These are phyloP conservation scores for Quillaja saponaria DNA, from an alignment of 306 rosid species.

Conservation along the genomic window DNA sequence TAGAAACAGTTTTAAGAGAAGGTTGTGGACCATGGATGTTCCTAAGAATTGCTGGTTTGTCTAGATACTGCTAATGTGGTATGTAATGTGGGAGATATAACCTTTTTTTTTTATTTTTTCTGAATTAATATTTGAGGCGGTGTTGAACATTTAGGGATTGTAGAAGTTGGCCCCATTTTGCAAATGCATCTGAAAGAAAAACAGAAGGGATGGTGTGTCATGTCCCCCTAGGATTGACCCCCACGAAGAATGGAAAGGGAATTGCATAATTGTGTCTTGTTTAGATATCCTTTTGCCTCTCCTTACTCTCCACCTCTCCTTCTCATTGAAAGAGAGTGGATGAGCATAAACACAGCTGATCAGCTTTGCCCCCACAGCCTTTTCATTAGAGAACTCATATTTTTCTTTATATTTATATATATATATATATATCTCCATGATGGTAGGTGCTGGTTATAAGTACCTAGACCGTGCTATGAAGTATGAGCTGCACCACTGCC, in stretches of 20 bases:
- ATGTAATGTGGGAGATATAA: constrained; percentile 34
- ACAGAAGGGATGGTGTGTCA: constrained; percentile 56
- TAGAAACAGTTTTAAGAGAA: constrained; percentile 47
- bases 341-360: constrained; percentile 46
- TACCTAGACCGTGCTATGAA: constrained; percentile 44
- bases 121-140: constrained; percentile 35
- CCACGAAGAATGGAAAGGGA: constrained; percentile 63
- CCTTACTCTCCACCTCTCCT: constrained; percentile 34
- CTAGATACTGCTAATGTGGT: constrained; percentile 52
- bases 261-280: constrained; percentile 68
- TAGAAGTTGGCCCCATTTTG: constrained; percentile 51
- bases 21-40: constrained; percentile 60
- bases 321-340: constrained; percentile 47
- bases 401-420: too few relatives aligned
- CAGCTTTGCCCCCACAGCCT: constrained; percentile 56
- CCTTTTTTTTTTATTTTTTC: neutral
- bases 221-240: constrained; percentile 67
- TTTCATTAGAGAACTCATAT: constrained; percentile 39
- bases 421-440: constrained; percentile 19
- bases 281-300: constrained; percentile 40
- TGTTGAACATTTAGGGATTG: constrained; percentile 46
- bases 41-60: constrained; percentile 44
- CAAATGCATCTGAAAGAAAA: constrained; percentile 72
- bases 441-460: constrained; percentile 49
- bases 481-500: constrained; percentile 38